A percentile compares a stretch with the other conserved stretches of the same genome.
These are phyloP conservation scores for Zoysia matrella DNA, from an alignment of 202 grass and related monocot species.

Conservation along the genomic window DNA sequence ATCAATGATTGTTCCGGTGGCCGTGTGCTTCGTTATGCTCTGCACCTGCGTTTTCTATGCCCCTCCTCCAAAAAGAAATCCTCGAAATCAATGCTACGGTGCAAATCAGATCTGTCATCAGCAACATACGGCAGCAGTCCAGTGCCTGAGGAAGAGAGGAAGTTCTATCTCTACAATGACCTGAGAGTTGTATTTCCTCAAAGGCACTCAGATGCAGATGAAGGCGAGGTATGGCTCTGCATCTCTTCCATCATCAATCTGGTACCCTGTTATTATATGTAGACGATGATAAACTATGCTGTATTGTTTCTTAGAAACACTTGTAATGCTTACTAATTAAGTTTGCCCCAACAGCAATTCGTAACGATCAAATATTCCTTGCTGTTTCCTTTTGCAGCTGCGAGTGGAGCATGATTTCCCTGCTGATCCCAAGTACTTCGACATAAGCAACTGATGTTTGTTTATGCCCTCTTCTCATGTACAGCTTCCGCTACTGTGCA, in stretches of 20 bases:
- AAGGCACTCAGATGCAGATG: conserved; percentile 90
- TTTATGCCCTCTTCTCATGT: conserved; percentile 17
- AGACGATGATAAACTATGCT: neutral
- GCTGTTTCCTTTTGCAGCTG: conserved; percentile 54
- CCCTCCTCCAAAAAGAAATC: conserved; percentile 55
- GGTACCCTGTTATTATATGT: neutral
- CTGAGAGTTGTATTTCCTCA: conserved; percentile 97
- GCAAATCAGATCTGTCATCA: conserved; percentile 72
- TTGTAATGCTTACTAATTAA: neutral
- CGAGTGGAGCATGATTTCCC: conserved; percentile 91
- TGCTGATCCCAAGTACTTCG: conserved; percentile 96
- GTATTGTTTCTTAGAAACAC: neutral
- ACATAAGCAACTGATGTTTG: conserved; percentile 79
- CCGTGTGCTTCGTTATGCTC: conserved; percentile 83
- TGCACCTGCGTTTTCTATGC: conserved; percentile 89
- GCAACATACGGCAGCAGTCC: conserved; percentile 38
- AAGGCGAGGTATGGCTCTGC: conserved; percentile 76
- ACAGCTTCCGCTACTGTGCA: neutral
- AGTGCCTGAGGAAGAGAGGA: conserved; percentile 51
- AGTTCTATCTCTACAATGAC: conserved; percentile 95
- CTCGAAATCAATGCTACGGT: conserved; percentile 71
- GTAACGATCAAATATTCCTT: neutral
- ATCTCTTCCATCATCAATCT: neutral
- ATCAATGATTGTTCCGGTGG: conserved; percentile 73
- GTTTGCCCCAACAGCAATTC: neutral